These are phyloP conservation scores for Microdochium trichocladiopsis DNA, from an alignment of 2,329 filamentous ascomycete genomes.

Conservation along the genomic window DNA sequence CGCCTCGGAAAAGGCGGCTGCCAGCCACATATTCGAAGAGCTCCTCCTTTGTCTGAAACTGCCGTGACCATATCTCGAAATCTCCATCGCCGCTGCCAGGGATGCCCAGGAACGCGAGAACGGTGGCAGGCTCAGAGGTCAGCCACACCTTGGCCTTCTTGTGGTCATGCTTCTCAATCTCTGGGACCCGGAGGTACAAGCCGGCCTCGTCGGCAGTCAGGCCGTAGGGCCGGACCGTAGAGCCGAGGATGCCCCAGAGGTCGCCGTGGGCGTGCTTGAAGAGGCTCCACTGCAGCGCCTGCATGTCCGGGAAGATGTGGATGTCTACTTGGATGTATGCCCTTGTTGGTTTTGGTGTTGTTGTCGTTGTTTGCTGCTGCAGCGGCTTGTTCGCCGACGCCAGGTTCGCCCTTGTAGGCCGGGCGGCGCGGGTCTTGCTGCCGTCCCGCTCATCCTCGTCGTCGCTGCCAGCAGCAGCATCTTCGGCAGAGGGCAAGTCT, in stretches of 20 bases:
- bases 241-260: constrained; percentile 56
- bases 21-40: constrained; percentile 55
- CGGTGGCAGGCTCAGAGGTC: constrained; percentile 44
- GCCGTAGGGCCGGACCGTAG: constrained; percentile 55
- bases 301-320: constrained; percentile 36
- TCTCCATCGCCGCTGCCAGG: constrained; percentile 14
- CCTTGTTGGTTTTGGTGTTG: constrained; percentile 5
- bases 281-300: constrained; percentile 50
- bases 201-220: constrained; percentile 58
- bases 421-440: too few relatives aligned
- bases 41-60: constrained; percentile 46
- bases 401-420: too few relatives aligned
- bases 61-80: constrained; percentile 33
- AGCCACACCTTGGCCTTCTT: constrained; percentile 54
- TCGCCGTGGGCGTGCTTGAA: constrained; percentile 72
- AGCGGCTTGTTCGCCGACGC: too few relatives aligned
- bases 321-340: constrained; percentile 64
- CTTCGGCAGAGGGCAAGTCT: background rate
- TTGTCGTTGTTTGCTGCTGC: constrained; percentile 1
- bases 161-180: constrained; percentile 55
- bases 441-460: too few relatives aligned
- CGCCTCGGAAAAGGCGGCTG: constrained; percentile 49
- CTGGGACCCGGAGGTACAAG: constrained; percentile 58
- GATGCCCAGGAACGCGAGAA: constrained; percentile 59
- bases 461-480: too few relatives aligned